Percentiles rank a stretch among this genome's conserved stretches.
These are phyloP conservation scores for Pavlovales sp. DNA, from an alignment of 208 protist genomes.

Conservation along the genomic window DNA sequence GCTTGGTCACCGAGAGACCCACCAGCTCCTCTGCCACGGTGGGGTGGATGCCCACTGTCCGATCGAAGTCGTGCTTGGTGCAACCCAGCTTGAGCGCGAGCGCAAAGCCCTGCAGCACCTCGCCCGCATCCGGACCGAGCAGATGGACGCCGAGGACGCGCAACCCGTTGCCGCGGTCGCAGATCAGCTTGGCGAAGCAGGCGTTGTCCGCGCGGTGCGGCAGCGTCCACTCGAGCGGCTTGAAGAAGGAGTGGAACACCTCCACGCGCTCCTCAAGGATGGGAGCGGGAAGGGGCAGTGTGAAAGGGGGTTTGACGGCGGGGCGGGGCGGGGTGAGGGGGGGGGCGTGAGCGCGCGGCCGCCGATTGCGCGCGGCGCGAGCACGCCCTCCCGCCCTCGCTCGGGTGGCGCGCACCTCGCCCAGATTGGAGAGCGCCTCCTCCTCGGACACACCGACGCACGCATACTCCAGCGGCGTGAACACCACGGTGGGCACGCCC, in stretches of 20 bases:
- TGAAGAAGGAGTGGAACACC: slow-evolving; percentile 67
- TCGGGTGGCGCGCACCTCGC: slow-evolving; percentile 63
- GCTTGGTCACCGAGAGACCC: slow-evolving; percentile 29
- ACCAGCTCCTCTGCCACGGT: slow-evolving; percentile 50
- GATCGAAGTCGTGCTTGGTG: slow-evolving; percentile 48
- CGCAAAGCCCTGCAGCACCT: slow-evolving; percentile 72
- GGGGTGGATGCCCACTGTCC: slow-evolving; percentile 55
- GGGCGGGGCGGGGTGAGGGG: too few species aligned
- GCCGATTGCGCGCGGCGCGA: too few species aligned
- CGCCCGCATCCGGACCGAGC: slow-evolving; percentile 72
- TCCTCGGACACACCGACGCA: slow-evolving; percentile 72
- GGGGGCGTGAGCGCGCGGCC: too few species aligned
- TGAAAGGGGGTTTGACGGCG: too few species aligned
- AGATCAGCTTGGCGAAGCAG: slow-evolving; percentile 71
- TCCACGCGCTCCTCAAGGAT: neutral
- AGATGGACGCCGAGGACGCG: slow-evolving; percentile 75
- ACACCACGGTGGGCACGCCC: slow-evolving; percentile 74
- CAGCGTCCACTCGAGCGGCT: slow-evolving; percentile 70
- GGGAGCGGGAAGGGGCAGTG: too few species aligned
- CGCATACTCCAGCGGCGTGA: slow-evolving; percentile 83
- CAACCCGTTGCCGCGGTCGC: neutral
- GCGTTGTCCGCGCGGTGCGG: slow-evolving; percentile 56
- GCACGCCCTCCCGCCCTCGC: too few species aligned
- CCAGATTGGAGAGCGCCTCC: slow-evolving; percentile 66
- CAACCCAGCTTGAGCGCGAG: slow-evolving; percentile 56